Base-by-base conservation (phyloP, 164 flowering plant species). In the Stephania cephalantha region DNA sequence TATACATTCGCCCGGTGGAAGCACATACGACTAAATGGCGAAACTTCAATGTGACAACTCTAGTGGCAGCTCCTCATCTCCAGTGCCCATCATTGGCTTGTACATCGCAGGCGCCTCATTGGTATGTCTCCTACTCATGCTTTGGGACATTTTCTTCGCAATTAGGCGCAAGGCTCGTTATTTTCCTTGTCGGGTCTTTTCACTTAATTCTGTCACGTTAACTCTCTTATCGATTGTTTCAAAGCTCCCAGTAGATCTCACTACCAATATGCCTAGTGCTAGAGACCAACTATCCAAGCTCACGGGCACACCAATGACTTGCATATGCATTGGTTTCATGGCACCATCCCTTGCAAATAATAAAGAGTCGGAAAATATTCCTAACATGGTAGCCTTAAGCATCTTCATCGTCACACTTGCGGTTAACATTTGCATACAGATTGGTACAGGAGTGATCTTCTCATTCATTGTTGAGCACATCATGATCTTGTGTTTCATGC, bases 221-320 rank as follows among this genome's bases (percentile, higher is more conserved):
- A 70, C 77, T 8, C 31, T 75, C 9, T 35, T 79, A 22, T 71
- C 72, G 7, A 71, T 75, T 42, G 72, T 72, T 3, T 64, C 76
- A n/a, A 79, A 79, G 64, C 45, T 79, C 70, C 74, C 81, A 13
- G 50, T 67, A 12, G 78, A 79, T 67, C 45, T 74, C 4, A 71
- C 74, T 8, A 71, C 55, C 15, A 9, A 50, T 50, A 50, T 50
- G 55, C 55, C 55, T 50, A 8, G 55, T 50, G 55, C 55, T 9
- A 50, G 11, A 50, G 55, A 50, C 55, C 55, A 50, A 13, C 15
- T 50, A 50, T 50, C 55, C 15, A 50, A 50, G 55, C 55, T 50
- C 15, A 50, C 55, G 10, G 55, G 55, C 55, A 50, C 55, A 50
- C 3, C 55, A 2, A 50, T 50, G 55, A 9, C 15, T 9, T 50